These are phyloP conservation scores for Solidago caesia DNA, from an alignment of 129 eudicot genomes.

Conservation along the genomic window DNA sequence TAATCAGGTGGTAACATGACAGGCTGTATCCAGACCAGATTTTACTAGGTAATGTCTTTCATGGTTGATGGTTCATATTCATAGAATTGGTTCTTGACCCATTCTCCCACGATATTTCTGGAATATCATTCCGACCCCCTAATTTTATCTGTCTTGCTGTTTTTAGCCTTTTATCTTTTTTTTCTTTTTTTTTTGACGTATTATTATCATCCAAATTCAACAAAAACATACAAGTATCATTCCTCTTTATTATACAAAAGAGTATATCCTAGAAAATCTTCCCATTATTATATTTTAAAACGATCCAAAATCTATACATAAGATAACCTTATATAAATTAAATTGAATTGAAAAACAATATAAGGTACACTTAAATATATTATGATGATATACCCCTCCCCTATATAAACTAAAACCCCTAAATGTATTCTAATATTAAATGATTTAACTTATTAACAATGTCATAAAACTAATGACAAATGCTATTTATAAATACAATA, in stretches of 20 bases:
- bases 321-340: too few species aligned
- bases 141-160: background rate
- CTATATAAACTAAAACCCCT: too few species aligned
- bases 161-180: background rate
- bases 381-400: too few species aligned
- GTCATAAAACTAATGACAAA: background rate
- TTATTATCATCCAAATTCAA: background rate
- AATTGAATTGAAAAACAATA: too few species aligned
- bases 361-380: too few species aligned
- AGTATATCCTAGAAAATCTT: too few species aligned
- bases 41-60: conserved; percentile 17
- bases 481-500: background rate
- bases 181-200: background rate
- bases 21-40: conserved; percentile 32
- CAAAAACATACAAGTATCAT: too few species aligned
- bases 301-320: too few species aligned
- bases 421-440: too few species aligned
- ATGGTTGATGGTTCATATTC: background rate
- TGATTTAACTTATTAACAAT: background rate
- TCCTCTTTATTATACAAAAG: too few species aligned
- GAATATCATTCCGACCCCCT: conserved; percentile 2
- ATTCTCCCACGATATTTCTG: background rate
- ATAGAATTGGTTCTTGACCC: too few species aligned
- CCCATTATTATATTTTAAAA: too few species aligned
- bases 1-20: background rate